Evolutionary conservation across 2,329 filamentous ascomycete genomes (phyloP).

Genomic region (Pseudogymnoascus sp.): DNA sequence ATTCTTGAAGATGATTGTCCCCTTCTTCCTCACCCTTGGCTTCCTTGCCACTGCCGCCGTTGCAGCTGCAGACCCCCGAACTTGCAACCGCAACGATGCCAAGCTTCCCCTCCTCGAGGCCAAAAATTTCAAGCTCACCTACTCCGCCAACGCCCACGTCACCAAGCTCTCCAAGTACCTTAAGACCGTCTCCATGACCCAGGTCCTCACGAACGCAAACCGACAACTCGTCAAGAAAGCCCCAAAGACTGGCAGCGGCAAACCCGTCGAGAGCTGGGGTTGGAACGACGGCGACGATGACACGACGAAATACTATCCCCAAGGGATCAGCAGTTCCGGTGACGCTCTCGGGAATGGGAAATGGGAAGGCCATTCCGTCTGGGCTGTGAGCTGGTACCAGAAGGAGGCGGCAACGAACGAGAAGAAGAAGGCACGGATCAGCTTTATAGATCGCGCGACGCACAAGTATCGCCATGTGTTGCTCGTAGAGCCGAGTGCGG

Average conservation of each 20-base stretch:
- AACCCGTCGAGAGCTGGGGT: slow-evolving; percentile 10
- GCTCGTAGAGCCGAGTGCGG: slow-evolving; percentile 28
- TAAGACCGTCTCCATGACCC: background rate
- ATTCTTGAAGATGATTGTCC: background rate
- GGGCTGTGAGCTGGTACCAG: slow-evolving; percentile 30
- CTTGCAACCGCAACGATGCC: background rate
- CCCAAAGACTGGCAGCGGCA: background rate
- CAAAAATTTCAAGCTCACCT: slow-evolving; percentile 1
- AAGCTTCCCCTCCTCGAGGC: slow-evolving; percentile 1
- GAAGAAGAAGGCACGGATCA: slow-evolving; percentile 24
- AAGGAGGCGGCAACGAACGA: slow-evolving; percentile 16
- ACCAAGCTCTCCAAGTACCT: background rate
- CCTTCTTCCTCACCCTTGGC: background rate
- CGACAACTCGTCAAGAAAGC: background rate
- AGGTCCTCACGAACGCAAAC: background rate
- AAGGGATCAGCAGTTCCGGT: slow-evolving; percentile 29
- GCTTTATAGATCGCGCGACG: slow-evolving; percentile 27
- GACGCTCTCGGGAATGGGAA: slow-evolving; percentile 27
- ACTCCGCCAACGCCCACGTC: background rate
- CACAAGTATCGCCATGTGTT: slow-evolving; percentile 28
- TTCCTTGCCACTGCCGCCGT: background rate
- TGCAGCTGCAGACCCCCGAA: background rate
- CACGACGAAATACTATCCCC: slow-evolving; percentile 29
- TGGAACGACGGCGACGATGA: slow-evolving; percentile 24
- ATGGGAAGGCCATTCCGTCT: slow-evolving; percentile 28